Base-by-base conservation (phyloP, 2,329 filamentous ascomycete genomes). In the Parastagonospora nodorum region DNA sequence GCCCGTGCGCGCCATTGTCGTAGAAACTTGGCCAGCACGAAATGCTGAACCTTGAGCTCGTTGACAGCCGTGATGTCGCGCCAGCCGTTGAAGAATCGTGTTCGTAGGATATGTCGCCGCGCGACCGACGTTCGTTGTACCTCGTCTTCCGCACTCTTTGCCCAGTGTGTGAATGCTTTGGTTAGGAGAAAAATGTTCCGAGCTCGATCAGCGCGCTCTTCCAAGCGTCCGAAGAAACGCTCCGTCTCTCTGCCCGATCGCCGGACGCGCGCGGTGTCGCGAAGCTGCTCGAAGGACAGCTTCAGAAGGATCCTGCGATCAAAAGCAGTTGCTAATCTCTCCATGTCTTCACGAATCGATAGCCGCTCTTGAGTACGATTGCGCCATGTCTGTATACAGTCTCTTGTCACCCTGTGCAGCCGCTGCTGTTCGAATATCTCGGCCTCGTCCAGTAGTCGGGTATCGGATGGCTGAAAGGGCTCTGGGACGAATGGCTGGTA, bases 161-260 rank as follows among this genome's bases (percentile, higher is more conserved):
- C 82, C 90, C 90, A 95, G 57, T 88, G 84, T 1, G 79, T 82
- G 49, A 90, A 85, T 2, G 83, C 81, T 67, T 85, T 87, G 3
- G 80, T 82, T 50, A 88, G 71, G 6, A 90, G 77, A 60, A 85
- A 88, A 9, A 88, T 74, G 64, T 88, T 81, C 51, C 88, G 83
- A 39, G 87, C 86, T 58, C 83, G 81, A 1, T 76, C 78, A 28
- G 88, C 88, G 39, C 85, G 82, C 43, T 74, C 77, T 66, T 87
- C 84, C 12, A 86, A 74, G 42, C 79, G 78, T 14, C 75, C 75
- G 58, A 81, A 85, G 58, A 84, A 85, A 32, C 73, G 74, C 42
- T 82, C 77, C 6, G 77, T 82, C 57, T 81, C 78, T 16, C 66
- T 71, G 11, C 59, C 68, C 39, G 77, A 76, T 10, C 73, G 74